These are phyloP conservation scores for Xylariales sp. DNA, from an alignment of 2,329 filamentous ascomycete genomes.

Conservation along the genomic window DNA sequence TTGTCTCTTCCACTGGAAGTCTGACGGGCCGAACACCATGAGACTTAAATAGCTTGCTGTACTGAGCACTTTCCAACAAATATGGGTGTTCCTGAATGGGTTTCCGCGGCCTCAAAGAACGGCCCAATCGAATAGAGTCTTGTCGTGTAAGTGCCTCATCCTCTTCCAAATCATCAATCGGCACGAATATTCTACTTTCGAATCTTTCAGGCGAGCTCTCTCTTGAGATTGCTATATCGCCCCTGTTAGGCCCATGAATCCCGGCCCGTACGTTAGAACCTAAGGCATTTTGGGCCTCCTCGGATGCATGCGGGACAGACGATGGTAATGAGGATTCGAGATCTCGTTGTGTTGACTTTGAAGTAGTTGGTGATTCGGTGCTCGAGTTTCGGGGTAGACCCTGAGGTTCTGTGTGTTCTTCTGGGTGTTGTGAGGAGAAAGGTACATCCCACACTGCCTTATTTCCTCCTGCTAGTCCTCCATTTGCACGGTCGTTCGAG, in stretches of 20 bases:
- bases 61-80: conserved; percentile 50
- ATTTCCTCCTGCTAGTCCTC: not conserved
- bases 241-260: not conserved
- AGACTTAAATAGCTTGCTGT: conserved; percentile 47
- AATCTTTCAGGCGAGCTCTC: too few relatives aligned
- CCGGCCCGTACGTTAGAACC: not conserved
- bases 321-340: conserved; percentile 6
- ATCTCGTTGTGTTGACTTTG: not conserved
- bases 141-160: conserved; percentile 11
- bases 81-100: conserved; percentile 59
- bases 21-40: conserved; percentile 51
- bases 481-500: conserved; percentile 2
- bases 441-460: conserved; percentile 27
- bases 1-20: conserved; percentile 30
- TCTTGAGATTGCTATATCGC: too few relatives aligned
- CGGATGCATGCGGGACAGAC: not conserved
- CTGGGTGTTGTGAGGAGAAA: conserved; percentile 18
- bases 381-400: conserved; percentile 7
- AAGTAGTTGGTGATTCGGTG: conserved; percentile 4
- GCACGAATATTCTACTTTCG: too few relatives aligned
- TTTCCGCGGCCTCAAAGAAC: conserved; percentile 54
- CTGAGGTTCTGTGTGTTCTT: conserved; percentile 15
- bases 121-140: conserved; percentile 21
- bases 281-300: not conserved
- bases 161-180: conserved; percentile 6